Evolutionary conservation across 176 grass and related monocot genomes (phyloP).

Genomic region (Calamus simplicifolius): DNA sequence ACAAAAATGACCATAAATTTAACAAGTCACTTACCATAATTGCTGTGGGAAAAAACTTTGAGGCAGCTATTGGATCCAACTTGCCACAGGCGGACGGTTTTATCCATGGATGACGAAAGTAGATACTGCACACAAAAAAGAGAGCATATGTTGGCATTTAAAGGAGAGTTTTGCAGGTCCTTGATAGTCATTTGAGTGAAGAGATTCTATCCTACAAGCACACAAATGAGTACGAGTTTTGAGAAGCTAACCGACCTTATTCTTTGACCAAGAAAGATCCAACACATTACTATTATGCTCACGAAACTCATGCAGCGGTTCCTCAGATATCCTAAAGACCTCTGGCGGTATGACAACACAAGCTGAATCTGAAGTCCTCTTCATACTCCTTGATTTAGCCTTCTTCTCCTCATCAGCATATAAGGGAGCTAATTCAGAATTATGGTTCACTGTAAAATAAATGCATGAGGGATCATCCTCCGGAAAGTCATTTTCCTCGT

Average conservation of each 20-base stretch:
- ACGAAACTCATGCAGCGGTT: conserved; percentile 70
- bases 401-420: conserved; percentile 27
- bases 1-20: conserved; percentile 2
- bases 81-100: conserved; percentile 87
- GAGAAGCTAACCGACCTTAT: conserved; percentile 44
- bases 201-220: too few relatives aligned
- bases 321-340: conserved; percentile 53
- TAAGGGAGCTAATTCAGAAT: conserved; percentile 33
- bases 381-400: conserved; percentile 35
- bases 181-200: too few relatives aligned
- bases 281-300: conserved; percentile 74
- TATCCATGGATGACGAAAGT: conserved; percentile 73
- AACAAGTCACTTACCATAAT: conserved; percentile 51
- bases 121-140: conserved; percentile 44
- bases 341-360: conserved; percentile 67
- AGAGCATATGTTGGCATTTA: not conserved
- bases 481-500: conserved; percentile 36
- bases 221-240: too few relatives aligned
- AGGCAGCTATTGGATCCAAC: conserved; percentile 55
- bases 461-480: conserved; percentile 63
- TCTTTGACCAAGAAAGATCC: conserved; percentile 72
- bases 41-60: conserved; percentile 61
- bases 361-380: conserved; percentile 43
- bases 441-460: conserved; percentile 45
- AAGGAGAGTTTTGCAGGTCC: too few relatives aligned